Evolutionary conservation across 352 stramenopile species (phyloP).

Genomic region (Globisporangium alternatum): DNA sequence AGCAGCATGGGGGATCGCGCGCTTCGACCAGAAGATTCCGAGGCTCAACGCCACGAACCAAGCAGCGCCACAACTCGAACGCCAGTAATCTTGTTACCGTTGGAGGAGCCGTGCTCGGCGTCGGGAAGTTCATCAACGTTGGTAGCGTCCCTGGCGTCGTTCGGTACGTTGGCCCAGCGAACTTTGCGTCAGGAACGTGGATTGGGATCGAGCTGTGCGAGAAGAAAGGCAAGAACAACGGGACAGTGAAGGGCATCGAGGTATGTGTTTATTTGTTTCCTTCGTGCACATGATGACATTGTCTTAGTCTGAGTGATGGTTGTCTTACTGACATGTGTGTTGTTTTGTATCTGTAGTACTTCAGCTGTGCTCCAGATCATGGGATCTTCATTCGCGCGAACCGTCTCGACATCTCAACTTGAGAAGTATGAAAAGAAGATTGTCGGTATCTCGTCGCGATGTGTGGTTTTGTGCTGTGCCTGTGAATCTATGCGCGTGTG

Average conservation of each 20-base stretch:
- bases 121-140: slow-evolving; percentile 59
- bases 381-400: slow-evolving; percentile 73
- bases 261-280: slow-evolving; percentile 2
- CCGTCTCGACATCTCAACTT: slow-evolving; percentile 37
- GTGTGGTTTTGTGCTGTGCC: not conserved
- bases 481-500: not conserved
- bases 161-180: slow-evolving; percentile 60
- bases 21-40: not conserved
- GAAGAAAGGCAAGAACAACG: slow-evolving; percentile 63
- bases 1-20: not conserved
- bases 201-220: slow-evolving; percentile 68
- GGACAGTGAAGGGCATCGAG: slow-evolving; percentile 46
- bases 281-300: not conserved
- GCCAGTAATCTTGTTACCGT: slow-evolving; percentile 35
- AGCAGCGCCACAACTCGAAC: slow-evolving; percentile 35
- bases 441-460: not conserved
- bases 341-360: slow-evolving; percentile 38
- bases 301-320: not conserved
- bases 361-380: slow-evolving; percentile 47
- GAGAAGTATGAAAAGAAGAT: not conserved
- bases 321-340: not conserved
- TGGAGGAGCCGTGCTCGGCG: slow-evolving; percentile 35
- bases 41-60: not conserved
- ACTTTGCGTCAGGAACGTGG: slow-evolving; percentile 64
- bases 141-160: slow-evolving; percentile 59